These are phyloP conservation scores for Nothophaeocryptopus gaeumannii DNA, from an alignment of 2,329 filamentous ascomycete species.

Conservation along the genomic window DNA sequence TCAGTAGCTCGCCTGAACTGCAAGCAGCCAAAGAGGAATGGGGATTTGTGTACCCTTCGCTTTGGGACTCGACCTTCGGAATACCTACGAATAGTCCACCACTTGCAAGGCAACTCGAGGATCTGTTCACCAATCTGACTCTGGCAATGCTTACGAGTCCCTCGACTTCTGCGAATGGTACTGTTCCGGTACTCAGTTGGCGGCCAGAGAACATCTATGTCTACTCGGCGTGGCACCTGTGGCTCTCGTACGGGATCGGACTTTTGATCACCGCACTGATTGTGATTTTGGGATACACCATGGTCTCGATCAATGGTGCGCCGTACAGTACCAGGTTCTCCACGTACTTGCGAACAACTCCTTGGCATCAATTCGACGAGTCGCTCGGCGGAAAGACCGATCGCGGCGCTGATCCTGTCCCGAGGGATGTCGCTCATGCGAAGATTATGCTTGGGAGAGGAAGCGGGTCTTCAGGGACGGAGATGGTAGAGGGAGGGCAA, in stretches of 20 bases:
- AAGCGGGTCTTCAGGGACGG: too few species aligned
- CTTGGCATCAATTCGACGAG: neutral
- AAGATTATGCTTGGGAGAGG: too few species aligned
- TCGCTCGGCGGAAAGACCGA: neutral
- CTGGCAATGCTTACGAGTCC: conserved; percentile 4
- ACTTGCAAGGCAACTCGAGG: conserved; percentile 5
- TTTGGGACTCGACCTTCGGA: neutral
- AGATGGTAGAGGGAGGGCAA: too few species aligned
- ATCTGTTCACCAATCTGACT: conserved; percentile 7
- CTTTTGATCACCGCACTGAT: conserved; percentile 5
- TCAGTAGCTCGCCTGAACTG: conserved; percentile 5
- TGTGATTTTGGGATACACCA: neutral
- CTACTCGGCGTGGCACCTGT: conserved; percentile 1
- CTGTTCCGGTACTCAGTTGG: neutral
- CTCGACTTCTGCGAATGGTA: conserved; percentile 1
- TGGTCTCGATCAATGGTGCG: conserved; percentile 2
- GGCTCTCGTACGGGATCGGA: conserved; percentile 8
- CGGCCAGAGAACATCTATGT: conserved; percentile 1
- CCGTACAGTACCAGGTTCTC: conserved; percentile 9
- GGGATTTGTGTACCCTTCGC: neutral
- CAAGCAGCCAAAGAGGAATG: neutral
- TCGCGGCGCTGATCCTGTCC: too few species aligned
- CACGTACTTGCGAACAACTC: conserved; percentile 6
- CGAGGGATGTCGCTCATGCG: too few species aligned
- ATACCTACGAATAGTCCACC: neutral